Percentiles rank a stretch among this genome's conserved stretches.
These are phyloP conservation scores for Tetrahymena elliotti DNA, from an alignment of 73 alveolate species.

Conservation along the genomic window DNA sequence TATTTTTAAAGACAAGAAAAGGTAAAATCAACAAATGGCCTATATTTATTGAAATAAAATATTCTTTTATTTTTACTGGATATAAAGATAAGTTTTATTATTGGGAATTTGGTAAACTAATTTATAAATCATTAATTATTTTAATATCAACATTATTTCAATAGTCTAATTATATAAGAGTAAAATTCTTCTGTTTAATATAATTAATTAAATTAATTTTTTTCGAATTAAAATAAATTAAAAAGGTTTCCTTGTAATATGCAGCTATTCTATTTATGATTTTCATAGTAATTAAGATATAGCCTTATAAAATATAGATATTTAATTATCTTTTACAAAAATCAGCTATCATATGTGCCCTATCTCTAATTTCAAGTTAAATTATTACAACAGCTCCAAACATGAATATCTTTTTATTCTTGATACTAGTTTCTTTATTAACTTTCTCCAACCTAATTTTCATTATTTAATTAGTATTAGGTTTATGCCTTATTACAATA, in stretches of 20 bases:
- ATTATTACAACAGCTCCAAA: neutral
- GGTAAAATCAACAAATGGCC: neutral
- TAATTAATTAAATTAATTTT: too few species aligned
- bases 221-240: too few species aligned
- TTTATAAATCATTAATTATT: neutral
- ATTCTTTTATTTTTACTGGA: neutral
- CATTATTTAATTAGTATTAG: neutral
- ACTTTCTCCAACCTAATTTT: neutral
- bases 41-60: neutral
- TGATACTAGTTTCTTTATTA: neutral
- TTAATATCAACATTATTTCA: neutral
- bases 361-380: neutral
- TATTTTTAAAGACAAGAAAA: neutral
- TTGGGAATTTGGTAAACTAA: neutral
- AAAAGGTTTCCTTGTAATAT: neutral
- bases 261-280: too few species aligned
- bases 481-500: neutral
- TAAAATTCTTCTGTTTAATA: too few species aligned
- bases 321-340: too few species aligned
- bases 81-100: neutral
- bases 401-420: neutral
- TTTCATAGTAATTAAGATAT: neutral
- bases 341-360: neutral
- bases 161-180: neutral
- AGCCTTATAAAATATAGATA: neutral